Conservation (phyloP, 1,139 yeast species). For the Meyerozyma guilliermondii region DNA sequence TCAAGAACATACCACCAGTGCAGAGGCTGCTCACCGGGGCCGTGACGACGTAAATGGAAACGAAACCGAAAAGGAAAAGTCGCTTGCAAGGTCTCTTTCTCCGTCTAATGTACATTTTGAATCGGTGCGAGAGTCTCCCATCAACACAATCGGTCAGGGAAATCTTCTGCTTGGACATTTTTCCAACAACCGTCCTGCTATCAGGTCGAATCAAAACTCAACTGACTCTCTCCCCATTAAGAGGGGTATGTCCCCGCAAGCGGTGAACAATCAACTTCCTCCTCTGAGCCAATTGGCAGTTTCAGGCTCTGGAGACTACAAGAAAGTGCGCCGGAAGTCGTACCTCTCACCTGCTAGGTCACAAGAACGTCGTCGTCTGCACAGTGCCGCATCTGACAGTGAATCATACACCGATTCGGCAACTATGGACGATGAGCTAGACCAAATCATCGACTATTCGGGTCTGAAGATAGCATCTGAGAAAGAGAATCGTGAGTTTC, state of each 20-base stretch:
- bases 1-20: constrained; percentile 2
- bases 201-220: constrained; percentile 9
- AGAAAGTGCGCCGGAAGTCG: constrained; percentile 19
- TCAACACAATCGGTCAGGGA: constrained; percentile 70
- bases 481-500: constrained; percentile 60
- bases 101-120: constrained; percentile 45
- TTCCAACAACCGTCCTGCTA: not conserved
- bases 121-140: constrained; percentile 52
- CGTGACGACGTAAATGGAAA: not conserved
- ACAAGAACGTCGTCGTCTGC: constrained; percentile 6
- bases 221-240: constrained; percentile 12
- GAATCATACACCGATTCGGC: constrained; percentile 13
- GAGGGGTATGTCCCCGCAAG: constrained; percentile 17
- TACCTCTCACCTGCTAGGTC: constrained; percentile 3
- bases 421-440: constrained; percentile 9
- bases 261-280: constrained; percentile 14
- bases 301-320: constrained; percentile 14
- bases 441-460: constrained; percentile 16
- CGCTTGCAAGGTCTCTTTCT: constrained; percentile 2
- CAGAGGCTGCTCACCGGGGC: constrained; percentile 3
- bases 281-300: constrained; percentile 11
- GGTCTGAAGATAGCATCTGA: constrained; percentile 25
- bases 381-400: constrained; percentile 9
- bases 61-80: constrained; percentile 2
- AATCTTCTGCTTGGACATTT: constrained; percentile 58